Evolutionary conservation across 345 rosid species (phyloP).

Genomic region (Dipteronia dyeriana): DNA sequence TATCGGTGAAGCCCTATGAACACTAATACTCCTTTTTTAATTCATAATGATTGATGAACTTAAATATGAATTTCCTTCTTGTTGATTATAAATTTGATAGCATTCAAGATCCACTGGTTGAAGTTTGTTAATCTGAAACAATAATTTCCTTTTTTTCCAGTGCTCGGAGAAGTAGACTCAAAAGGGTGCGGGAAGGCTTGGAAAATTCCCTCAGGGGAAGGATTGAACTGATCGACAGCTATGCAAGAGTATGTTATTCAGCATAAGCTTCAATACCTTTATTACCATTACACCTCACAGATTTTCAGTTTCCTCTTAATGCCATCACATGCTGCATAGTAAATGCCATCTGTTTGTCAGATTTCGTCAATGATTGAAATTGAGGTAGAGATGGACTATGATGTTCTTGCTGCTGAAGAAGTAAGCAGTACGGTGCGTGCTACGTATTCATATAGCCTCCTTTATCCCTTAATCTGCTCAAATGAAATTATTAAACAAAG

Average conservation of each 20-base stretch:
- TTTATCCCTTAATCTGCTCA: slow-evolving; percentile 1
- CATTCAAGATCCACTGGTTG: neutral
- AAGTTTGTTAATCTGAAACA: slow-evolving; percentile 1
- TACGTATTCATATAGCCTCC: neutral
- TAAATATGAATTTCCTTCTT: slow-evolving; percentile 2
- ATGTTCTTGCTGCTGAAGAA: slow-evolving; percentile 96
- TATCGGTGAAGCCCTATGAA: slow-evolving; percentile 62
- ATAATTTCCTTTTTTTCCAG: slow-evolving; percentile 38
- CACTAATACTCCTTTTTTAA: slow-evolving; percentile 9
- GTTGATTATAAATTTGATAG: neutral
- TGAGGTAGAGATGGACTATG: slow-evolving; percentile 90
- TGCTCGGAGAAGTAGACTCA: slow-evolving; percentile 74
- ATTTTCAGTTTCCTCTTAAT: slow-evolving; percentile 13
- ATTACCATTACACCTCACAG: neutral
- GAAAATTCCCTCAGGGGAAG: slow-evolving; percentile 72
- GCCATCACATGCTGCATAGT: slow-evolving; percentile 5
- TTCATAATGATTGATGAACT: neutral
- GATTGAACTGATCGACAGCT: slow-evolving; percentile 89
- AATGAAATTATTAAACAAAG: slow-evolving; percentile 7
- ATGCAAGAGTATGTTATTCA: slow-evolving; percentile 67
- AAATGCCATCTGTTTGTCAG: slow-evolving; percentile 36
- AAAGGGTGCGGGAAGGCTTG: slow-evolving; percentile 77
- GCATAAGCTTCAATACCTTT: slow-evolving; percentile 14
- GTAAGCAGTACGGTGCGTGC: slow-evolving; percentile 67
- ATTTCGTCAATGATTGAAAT: slow-evolving; percentile 98